Conservation (phyloP, 2,329 filamentous ascomycete species). For the Graphium sp. region DNA sequence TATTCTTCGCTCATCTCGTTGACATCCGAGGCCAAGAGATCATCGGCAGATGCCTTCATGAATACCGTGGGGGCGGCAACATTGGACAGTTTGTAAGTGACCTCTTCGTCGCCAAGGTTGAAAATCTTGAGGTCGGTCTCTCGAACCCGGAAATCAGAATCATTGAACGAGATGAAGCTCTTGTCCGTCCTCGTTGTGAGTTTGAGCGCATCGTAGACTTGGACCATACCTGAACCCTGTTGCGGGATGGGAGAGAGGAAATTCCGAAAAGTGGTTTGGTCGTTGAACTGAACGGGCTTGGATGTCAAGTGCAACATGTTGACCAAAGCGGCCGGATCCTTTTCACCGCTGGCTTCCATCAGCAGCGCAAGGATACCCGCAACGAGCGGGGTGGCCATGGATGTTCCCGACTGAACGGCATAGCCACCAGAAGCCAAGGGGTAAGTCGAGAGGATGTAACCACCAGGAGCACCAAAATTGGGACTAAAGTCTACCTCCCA, state of each 20-base stretch:
- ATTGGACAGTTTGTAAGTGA: slow-evolving; percentile 35
- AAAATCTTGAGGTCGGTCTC: slow-evolving; percentile 34
- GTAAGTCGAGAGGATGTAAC: slow-evolving; percentile 40
- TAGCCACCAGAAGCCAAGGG: slow-evolving; percentile 28
- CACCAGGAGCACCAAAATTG: slow-evolving; percentile 36
- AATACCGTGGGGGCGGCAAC: slow-evolving; percentile 34
- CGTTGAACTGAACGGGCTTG: slow-evolving; percentile 30
- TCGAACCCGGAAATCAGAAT: slow-evolving; percentile 37
- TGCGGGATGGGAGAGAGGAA: slow-evolving; percentile 38
- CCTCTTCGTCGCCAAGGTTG: slow-evolving; percentile 29
- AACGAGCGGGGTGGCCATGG: slow-evolving; percentile 41
- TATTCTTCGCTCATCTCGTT: slow-evolving; percentile 21
- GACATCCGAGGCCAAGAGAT: slow-evolving; percentile 16
- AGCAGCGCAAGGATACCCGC: slow-evolving; percentile 38
- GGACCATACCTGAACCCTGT: slow-evolving; percentile 42
- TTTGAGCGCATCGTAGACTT: slow-evolving; percentile 41
- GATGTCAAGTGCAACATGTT: slow-evolving; percentile 30
- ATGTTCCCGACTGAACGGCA: slow-evolving; percentile 36
- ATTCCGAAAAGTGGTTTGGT: slow-evolving; percentile 16
- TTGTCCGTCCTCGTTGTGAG: slow-evolving; percentile 32
- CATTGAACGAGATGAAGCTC: slow-evolving; percentile 46
- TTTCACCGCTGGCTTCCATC: slow-evolving; percentile 29
- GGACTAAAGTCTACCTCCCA: slow-evolving; percentile 41
- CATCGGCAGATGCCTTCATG: slow-evolving; percentile 20
- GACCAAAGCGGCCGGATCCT: slow-evolving; percentile 30